A percentile compares a stretch with the other conserved stretches of the same genome.
Conservation (phyloP, 2,329 filamentous ascomycete genomes). For the Lachnellula suecica region DNA sequence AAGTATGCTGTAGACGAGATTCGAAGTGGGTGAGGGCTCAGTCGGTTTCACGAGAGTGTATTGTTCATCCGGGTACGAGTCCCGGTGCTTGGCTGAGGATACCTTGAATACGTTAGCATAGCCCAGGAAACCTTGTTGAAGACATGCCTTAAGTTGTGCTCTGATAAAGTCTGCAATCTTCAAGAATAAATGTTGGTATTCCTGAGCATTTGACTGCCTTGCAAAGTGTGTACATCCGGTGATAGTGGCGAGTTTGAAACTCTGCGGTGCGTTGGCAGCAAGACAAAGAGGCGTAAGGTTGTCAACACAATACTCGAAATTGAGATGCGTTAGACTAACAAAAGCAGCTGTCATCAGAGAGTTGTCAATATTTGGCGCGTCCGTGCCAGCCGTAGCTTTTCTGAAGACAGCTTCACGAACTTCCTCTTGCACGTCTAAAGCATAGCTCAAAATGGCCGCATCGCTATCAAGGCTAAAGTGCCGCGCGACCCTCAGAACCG, state of each 20-base stretch:
- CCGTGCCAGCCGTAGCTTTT: slow-evolving; percentile 45
- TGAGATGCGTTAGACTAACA: slow-evolving; percentile 62
- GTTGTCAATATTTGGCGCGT: slow-evolving; percentile 56
- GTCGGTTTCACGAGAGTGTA: slow-evolving; percentile 40
- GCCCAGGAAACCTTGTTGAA: no score
- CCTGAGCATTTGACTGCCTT: slow-evolving; percentile 45
- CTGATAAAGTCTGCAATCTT: slow-evolving; percentile 57
- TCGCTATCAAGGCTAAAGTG: slow-evolving; percentile 65
- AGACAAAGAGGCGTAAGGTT: slow-evolving; percentile 57
- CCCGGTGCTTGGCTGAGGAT: slow-evolving; percentile 20
- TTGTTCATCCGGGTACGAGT: slow-evolving; percentile 36
- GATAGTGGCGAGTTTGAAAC: slow-evolving; percentile 62
- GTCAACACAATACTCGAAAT: slow-evolving; percentile 57
- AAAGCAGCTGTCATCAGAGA: slow-evolving; percentile 67
- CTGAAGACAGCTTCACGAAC: slow-evolving; percentile 65
- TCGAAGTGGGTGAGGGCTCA: slow-evolving; percentile 39
- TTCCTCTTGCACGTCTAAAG: slow-evolving; percentile 69
- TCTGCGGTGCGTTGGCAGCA: slow-evolving; percentile 52
- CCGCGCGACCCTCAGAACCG: slow-evolving; percentile 60
- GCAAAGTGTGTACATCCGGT: slow-evolving; percentile 65
- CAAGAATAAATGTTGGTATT: slow-evolving; percentile 55
- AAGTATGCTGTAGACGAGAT: slow-evolving; percentile 52
- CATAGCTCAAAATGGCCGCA: slow-evolving; percentile 58
- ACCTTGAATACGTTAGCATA: slow-evolving; percentile 22
- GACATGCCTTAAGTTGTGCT: slow-evolving; percentile 52